These are phyloP conservation scores for Auricularia sp. DNA, from an alignment of 768 basidiomycete genomes.

Conservation along the genomic window DNA sequence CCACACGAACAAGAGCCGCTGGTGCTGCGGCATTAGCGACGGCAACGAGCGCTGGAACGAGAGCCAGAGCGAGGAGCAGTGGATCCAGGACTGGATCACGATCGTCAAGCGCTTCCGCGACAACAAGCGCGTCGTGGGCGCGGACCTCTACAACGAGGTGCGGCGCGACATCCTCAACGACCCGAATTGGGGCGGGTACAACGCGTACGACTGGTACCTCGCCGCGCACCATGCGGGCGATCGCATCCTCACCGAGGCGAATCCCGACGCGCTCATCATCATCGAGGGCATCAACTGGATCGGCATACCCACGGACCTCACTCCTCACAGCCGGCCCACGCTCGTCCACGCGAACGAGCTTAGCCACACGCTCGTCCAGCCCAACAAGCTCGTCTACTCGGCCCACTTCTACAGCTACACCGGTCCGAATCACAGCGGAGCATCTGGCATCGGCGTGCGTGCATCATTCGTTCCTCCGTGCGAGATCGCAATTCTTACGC, in stretches of 20 bases:
- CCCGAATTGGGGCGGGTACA: conserved; percentile 7
- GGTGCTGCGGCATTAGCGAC: conserved; percentile 9
- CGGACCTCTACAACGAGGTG: conserved; percentile 10
- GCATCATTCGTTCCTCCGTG: background rate
- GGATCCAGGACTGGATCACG: conserved; percentile 6
- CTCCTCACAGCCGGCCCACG: conserved; percentile 5
- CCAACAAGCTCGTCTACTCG: conserved; percentile 9
- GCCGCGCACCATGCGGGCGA: conserved; percentile 6
- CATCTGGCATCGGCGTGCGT: conserved; percentile 1
- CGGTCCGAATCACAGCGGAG: conserved; percentile 6
- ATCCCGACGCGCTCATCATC: conserved; percentile 6
- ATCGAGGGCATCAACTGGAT: conserved; percentile 10
- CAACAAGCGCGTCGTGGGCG: conserved; percentile 9
- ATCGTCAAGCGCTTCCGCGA: conserved; percentile 8
- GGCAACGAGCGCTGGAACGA: conserved; percentile 10
- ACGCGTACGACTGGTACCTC: conserved; percentile 4
- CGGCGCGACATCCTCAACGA: conserved; percentile 6
- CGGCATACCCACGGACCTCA: conserved; percentile 4
- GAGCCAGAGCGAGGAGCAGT: conserved; percentile 5
- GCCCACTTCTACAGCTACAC: conserved; percentile 9
- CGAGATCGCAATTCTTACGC: background rate
- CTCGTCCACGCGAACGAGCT: background rate
- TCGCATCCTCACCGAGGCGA: conserved; percentile 6
- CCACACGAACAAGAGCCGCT: conserved; percentile 7
- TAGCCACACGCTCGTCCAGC: conserved; percentile 6